phyloP scores from a whole-genome alignment of 2,329 filamentous ascomycete genomes.

The Colletotrichum viniferum region DNA sequence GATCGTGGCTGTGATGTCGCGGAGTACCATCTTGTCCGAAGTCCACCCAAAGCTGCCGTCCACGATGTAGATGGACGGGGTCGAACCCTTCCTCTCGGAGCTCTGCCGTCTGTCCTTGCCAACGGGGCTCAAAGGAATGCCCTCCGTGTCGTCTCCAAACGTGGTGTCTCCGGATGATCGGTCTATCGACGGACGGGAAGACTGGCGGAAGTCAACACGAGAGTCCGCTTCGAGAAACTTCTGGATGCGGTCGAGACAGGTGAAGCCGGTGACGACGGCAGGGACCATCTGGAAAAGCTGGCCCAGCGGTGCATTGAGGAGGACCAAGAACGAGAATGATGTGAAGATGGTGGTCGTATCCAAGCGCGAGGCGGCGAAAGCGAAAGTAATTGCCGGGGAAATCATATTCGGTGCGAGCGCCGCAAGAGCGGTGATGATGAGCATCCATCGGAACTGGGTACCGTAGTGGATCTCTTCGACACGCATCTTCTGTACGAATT shows the following conservation, averaged over 20 bases:
- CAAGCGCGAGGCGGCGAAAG: constrained; percentile 25
- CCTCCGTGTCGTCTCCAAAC: constrained; percentile 1
- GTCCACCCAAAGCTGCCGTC: constrained; percentile 37
- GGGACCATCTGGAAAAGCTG: constrained; percentile 37
- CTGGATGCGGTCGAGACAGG: constrained; percentile 39
- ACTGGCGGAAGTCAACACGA: constrained; percentile 28
- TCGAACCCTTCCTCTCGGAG: neutral
- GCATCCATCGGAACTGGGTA: constrained; percentile 26
- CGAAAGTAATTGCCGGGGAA: constrained; percentile 38
- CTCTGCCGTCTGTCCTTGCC: neutral
- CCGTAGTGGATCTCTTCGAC: constrained; percentile 27
- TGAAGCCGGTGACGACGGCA: constrained; percentile 31
- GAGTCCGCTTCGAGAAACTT: constrained; percentile 35
- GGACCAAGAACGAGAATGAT: constrained; percentile 35
- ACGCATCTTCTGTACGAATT: constrained; percentile 27
- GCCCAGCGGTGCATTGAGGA: constrained; percentile 36
- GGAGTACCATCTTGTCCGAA: constrained; percentile 29
- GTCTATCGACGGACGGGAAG: neutral
- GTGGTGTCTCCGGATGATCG: constrained; percentile 18
- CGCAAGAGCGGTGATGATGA: constrained; percentile 30
- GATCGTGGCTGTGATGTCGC: constrained; percentile 35
- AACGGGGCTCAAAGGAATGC: neutral
- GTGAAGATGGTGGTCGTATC: constrained; percentile 32
- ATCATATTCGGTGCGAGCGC: constrained; percentile 39
- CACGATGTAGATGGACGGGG: neutral